phyloP scores from a whole-genome alignment of 140 eudicot genomes.

The Anethum foeniculum region DNA sequence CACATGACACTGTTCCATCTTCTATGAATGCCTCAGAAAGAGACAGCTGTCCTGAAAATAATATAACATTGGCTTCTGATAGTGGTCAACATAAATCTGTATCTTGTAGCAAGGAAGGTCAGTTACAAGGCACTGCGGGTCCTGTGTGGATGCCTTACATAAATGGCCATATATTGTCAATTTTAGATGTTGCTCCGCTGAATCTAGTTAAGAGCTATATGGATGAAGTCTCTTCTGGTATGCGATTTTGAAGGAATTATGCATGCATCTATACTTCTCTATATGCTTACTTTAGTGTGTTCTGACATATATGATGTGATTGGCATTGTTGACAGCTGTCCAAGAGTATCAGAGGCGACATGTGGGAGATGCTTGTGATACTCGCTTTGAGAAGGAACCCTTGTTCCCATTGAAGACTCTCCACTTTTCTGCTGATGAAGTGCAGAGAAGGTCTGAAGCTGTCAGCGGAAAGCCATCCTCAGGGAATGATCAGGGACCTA shows the following conservation, averaged over 20 bases:
- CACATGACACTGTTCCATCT: slow-evolving; percentile 16
- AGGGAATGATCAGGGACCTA: slow-evolving; percentile 29
- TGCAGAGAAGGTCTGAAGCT: slow-evolving; percentile 15
- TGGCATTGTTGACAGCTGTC: slow-evolving; percentile 48
- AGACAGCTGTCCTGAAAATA: slow-evolving; percentile 11
- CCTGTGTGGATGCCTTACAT: slow-evolving; percentile 58
- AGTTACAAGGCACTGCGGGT: slow-evolving; percentile 16
- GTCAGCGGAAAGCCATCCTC: slow-evolving; percentile 19
- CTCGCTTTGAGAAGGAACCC: slow-evolving; percentile 42
- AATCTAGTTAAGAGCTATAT: slow-evolving; percentile 51
- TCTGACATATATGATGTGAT: slow-evolving; percentile 9
- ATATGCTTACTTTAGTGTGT: slow-evolving; percentile 14
- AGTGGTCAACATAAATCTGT: slow-evolving; percentile 2
- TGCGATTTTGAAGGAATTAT: slow-evolving; percentile 15
- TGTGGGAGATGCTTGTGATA: slow-evolving; percentile 37
- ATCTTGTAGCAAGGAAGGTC: slow-evolving; percentile 10
- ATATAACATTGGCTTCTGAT: slow-evolving; percentile 13
- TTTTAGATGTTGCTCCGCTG: slow-evolving; percentile 86
- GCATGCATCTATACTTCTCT: background rate
- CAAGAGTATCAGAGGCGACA: slow-evolving; percentile 42
- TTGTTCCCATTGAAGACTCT: slow-evolving; percentile 51
- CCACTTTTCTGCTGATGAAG: slow-evolving; percentile 31
- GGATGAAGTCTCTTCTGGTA: slow-evolving; percentile 75
- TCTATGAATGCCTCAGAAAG: slow-evolving; percentile 17
- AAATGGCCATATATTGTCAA: slow-evolving; percentile 52